Percentiles rank a stretch among this genome's conserved stretches.
phyloP scores from a whole-genome alignment of 768 basidiomycete species.

The Termitomyces sp. region DNA sequence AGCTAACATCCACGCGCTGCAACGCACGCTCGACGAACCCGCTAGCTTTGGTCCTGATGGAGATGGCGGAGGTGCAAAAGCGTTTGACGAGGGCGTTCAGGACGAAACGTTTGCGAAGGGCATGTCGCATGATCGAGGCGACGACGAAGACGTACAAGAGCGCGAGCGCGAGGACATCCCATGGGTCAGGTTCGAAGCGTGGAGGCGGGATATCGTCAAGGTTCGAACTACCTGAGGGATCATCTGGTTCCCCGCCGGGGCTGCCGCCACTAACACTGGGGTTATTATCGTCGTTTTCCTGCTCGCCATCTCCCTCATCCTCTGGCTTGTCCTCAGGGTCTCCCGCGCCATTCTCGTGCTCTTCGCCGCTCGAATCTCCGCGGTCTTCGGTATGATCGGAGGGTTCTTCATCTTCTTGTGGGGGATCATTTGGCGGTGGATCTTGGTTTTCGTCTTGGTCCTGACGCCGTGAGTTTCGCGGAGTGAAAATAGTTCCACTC shows the following conservation, averaged over 20 bases:
- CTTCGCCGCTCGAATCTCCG: background rate
- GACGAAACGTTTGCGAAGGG: background rate
- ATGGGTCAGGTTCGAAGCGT: background rate
- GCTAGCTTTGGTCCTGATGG: background rate
- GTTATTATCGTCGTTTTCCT: background rate
- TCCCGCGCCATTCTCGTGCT: background rate
- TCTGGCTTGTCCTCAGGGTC: background rate
- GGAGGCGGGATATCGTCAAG: background rate
- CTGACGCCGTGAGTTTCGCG: too few species aligned
- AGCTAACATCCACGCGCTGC: background rate
- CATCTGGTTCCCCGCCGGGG: constrained; percentile 1
- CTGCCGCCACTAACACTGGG: background rate
- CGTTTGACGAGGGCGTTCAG: background rate
- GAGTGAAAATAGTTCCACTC: background rate
- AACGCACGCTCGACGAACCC: background rate
- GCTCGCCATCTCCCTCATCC: background rate
- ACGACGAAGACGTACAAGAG: background rate
- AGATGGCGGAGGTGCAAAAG: background rate
- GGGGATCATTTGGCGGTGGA: background rate
- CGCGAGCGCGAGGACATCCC: background rate
- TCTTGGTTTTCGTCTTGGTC: background rate
- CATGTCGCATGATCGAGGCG: background rate
- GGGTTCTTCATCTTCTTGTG: background rate
- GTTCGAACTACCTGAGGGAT: background rate
- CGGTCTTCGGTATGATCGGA: background rate